A percentile compares a stretch with the other conserved stretches of the same genome.
phyloP scores from a whole-genome alignment of 2,329 filamentous ascomycete species.

The Pseudocercospora macadamiae region DNA sequence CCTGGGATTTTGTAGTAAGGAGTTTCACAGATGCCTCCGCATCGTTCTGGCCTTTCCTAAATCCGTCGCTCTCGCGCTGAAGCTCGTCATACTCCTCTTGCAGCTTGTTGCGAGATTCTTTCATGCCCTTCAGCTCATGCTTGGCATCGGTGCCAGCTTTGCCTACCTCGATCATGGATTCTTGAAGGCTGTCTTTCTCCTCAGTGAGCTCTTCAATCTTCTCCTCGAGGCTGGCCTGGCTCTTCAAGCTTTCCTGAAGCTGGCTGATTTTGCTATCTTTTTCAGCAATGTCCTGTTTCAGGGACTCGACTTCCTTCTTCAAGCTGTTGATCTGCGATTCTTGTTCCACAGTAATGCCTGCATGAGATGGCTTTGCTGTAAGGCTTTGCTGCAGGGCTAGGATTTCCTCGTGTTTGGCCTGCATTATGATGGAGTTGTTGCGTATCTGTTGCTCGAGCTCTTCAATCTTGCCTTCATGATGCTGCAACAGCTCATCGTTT shows the following conservation, averaged over 20 bases:
- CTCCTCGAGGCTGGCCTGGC: slow-evolving; percentile 31
- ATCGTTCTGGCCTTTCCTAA: slow-evolving; percentile 31
- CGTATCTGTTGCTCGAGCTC: slow-evolving; percentile 75
- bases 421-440: slow-evolving; percentile 68
- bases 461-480: slow-evolving; percentile 35
- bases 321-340: slow-evolving; percentile 72
- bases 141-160: slow-evolving; percentile 36
- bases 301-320: slow-evolving; percentile 83
- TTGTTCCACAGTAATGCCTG: slow-evolving; percentile 48
- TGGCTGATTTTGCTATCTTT: slow-evolving; percentile 31
- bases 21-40: slow-evolving; percentile 31
- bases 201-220: slow-evolving; percentile 30
- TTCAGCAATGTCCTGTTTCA: slow-evolving; percentile 70
- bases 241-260: slow-evolving; percentile 29
- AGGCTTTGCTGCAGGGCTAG: slow-evolving; percentile 81
- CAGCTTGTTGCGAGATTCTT: slow-evolving; percentile 28
- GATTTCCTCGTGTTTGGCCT: slow-evolving; percentile 86
- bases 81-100: slow-evolving; percentile 33
- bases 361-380: slow-evolving; percentile 59
- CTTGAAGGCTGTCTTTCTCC: slow-evolving; percentile 30
- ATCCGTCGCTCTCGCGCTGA: slow-evolving; percentile 26
- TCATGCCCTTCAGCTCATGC: slow-evolving; percentile 35
- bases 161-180: slow-evolving; percentile 32
- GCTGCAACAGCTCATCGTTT: slow-evolving; percentile 23
- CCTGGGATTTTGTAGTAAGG: slow-evolving; percentile 27